Percentiles rank a stretch among this genome's conserved stretches.
These are phyloP conservation scores for Peniophora sp. DNA, from an alignment of 1,284 basidiomycete genomes.

Conservation along the genomic window DNA sequence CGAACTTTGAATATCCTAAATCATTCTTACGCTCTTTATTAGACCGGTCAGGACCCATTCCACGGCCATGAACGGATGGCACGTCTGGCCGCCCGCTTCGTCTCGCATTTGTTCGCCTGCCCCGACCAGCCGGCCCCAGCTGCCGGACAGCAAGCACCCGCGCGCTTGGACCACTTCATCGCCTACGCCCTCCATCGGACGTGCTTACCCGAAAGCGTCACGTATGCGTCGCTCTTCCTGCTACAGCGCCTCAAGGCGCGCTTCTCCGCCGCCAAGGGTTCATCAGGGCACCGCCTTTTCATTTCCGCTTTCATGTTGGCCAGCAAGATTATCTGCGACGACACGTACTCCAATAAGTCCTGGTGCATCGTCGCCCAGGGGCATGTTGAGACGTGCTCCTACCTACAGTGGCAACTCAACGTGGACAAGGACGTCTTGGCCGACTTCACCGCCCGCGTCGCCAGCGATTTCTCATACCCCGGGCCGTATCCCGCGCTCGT, in stretches of 20 bases:
- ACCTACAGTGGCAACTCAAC: slow-evolving; percentile 1
- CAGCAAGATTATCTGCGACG: slow-evolving; percentile 1
- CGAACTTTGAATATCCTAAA: too few relatives aligned
- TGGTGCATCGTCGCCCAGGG: background rate
- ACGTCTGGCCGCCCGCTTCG: background rate
- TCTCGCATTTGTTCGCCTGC: background rate
- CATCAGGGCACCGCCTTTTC: background rate
- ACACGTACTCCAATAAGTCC: slow-evolving; percentile 1
- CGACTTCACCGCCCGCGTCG: background rate
- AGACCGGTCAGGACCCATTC: background rate
- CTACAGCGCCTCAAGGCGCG: slow-evolving; percentile 1
- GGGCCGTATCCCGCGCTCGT: slow-evolving; percentile 10
- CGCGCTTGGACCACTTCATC: background rate
- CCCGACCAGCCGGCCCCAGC: background rate
- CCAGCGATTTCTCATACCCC: slow-evolving; percentile 8
- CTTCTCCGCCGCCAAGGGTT: slow-evolving; percentile 2
- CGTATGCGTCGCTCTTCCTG: background rate
- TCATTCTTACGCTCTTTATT: too few relatives aligned
- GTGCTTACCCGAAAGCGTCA: background rate
- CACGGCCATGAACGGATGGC: background rate
- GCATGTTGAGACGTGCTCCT: slow-evolving; percentile 2
- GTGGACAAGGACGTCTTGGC: background rate
- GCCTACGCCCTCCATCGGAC: slow-evolving; percentile 1
- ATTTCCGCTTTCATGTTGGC: slow-evolving; percentile 1
- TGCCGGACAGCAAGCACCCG: background rate